Base-by-base conservation (phyloP, 257 asterid species). In the Nicotiana tomentosiformis region DNA sequence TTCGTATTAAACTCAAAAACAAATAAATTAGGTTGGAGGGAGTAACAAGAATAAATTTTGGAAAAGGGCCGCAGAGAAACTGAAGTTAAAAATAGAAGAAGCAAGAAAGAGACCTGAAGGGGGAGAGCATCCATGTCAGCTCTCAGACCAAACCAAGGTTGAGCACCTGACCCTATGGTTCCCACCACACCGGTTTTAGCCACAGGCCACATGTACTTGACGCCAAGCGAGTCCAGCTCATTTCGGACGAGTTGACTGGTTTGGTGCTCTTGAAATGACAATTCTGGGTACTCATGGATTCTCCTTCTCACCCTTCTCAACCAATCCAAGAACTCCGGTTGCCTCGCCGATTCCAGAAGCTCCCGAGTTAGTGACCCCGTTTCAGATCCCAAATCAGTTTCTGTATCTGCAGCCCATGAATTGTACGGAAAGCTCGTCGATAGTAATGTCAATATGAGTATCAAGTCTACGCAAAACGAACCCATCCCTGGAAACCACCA, bases 91-190 rank as follows among this genome's bases (percentile, higher is more conserved):
- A 43, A 43, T 43, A 43, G 49, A 33, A 67, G 77, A 67, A 68
- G 17, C 33, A 70, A 70, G 37, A 77, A 20, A 62, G 78, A 29
- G 17, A 91, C 98, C 97, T 93, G 97, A 79, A 93, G 89, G 43
- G 99, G 98, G 9, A 95, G 93, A 72, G 97, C 99, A 84, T 95
- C 99, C 99, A 95, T 95, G 88, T 95, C 99, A 3, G 99, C 98
- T 88, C 99, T 84, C 32, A 95, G 94, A 62, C 83, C 92, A 83
- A 95, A 89, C 88, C 94, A 90, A 15, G 97, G 98, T 9, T 86
- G 87, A 74, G 76, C 85, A 0, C 95, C 98, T 15, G 98, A 91
- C 17, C 98, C 99, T 69, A 95, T 88, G 0, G 90, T 84, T 68
- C 93, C 98, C 77, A 95, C 93, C 69, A 95, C 66, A 14, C 99